Evolutionary conservation across 345 rosid species (phyloP), one percentile per base, ranked within the genome.

Genomic region (Dimocarpus longan): DNA sequence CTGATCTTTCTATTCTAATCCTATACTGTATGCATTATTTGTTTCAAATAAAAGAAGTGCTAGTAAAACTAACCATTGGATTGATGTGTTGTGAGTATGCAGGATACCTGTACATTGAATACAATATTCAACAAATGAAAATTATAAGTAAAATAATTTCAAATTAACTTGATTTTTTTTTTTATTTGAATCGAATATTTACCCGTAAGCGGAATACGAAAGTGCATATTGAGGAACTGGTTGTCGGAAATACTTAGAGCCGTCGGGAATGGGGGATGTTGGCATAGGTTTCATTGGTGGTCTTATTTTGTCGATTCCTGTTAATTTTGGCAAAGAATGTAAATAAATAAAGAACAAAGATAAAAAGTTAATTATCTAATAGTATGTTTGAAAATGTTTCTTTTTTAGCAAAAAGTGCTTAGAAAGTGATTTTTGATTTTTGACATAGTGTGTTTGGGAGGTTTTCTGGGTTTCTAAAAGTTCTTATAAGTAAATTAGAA

Each of bases 141-240:
- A 12, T 15, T 50, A 50, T 50, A 16, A 5, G 59, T 54, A 54
- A 54, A 5, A 32, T 16, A 19, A 68, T 70, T 39, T 74, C 44
- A 66, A 46, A 13, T 32, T 2, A 32, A 2, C 3, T 32, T 32
- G 37, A 32, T 32, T 32, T 32, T 32, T 32, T 32, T 2, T 32
- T 32, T 32, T 37, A 10, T 18, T 19, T 16, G 12, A 28, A 50
- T 57, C 4, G 5, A 40, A 39, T 37, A n/a, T 42, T 60, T 79
- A 82, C 87, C 87, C 85, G 43, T 68, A 85, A 39, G 84, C 65
- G 15, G 87, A 82, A 68, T 82, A 85, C 26, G 87, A 46, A 66
- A 72, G 65, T 68, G 83, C 21, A 50, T 80, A 71, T n/a, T 70
- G 83, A 60, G 73, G 72, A 5, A 72, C 43, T 15, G 81, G 73